A percentile compares a stretch with the other conserved stretches of the same genome.
These are phyloP conservation scores for Phalaenopsis equestris DNA, from an alignment of 106 monocot species.

Conservation along the genomic window DNA sequence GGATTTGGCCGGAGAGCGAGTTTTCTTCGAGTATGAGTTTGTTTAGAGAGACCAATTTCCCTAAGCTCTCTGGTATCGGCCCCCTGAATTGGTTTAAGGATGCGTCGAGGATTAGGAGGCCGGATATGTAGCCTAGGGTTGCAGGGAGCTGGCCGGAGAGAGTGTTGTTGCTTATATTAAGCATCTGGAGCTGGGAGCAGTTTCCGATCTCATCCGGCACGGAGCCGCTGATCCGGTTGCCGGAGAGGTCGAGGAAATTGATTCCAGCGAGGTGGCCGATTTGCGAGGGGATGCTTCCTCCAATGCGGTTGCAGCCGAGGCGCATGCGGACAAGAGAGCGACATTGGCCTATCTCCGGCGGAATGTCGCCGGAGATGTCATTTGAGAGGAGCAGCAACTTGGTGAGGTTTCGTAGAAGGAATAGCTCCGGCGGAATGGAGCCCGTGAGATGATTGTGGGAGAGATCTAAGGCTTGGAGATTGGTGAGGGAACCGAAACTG, in stretches of 20 bases:
- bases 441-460: conserved; percentile 87
- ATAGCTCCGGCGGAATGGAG: conserved; percentile 61
- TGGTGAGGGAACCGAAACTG: conserved; percentile 36
- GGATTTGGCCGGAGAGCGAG: conserved; percentile 53
- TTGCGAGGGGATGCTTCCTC: conserved; percentile 50
- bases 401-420: conserved; percentile 69
- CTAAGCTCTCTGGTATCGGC: conserved; percentile 48
- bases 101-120: conserved; percentile 64
- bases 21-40: conserved; percentile 60
- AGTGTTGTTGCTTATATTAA: conserved; percentile 70
- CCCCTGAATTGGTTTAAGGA: conserved; percentile 64
- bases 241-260: conserved; percentile 70
- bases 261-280: conserved; percentile 45
- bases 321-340: conserved; percentile 63
- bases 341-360: conserved; percentile 69
- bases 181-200: conserved; percentile 78
- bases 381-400: conserved; percentile 76
- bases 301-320: conserved; percentile 55
- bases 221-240: conserved; percentile 51
- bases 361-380: conserved; percentile 75
- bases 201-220: conserved; percentile 63
- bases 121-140: conserved; percentile 32
- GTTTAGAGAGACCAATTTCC: conserved; percentile 48
- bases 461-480: conserved; percentile 69
- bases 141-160: conserved; percentile 43